Conservation (phyloP, 306 rosid genomes). For the Cucumis melo region DNA sequence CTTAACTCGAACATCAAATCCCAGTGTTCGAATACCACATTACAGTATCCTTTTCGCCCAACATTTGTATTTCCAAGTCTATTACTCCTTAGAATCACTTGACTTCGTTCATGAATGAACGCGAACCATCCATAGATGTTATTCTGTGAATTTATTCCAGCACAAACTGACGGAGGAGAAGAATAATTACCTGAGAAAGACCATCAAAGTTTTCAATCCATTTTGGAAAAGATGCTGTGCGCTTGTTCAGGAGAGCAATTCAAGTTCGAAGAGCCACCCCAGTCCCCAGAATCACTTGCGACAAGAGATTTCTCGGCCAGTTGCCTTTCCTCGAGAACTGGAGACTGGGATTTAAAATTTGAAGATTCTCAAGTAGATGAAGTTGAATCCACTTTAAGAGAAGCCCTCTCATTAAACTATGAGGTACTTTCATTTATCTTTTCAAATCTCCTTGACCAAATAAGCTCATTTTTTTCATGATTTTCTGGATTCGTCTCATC, state of each 20-base stretch:
- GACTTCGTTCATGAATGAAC: neutral
- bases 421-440: constrained; percentile 37
- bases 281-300: constrained; percentile 86
- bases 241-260: constrained; percentile 94
- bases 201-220: neutral
- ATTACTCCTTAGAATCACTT: neutral
- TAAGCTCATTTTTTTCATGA: neutral
- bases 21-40: neutral
- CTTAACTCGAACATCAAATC: neutral
- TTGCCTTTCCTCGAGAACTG: constrained; percentile 79
- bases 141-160: neutral
- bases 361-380: constrained; percentile 82
- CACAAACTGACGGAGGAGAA: neutral
- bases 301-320: constrained; percentile 94
- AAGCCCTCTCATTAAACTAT: constrained; percentile 82
- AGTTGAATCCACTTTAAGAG: constrained; percentile 81
- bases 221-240: constrained; percentile 66
- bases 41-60: neutral
- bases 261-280: constrained; percentile 89
- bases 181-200: constrained; percentile 14
- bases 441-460: neutral
- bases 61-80: neutral
- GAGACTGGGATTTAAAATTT: constrained; percentile 71
- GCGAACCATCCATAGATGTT: neutral
- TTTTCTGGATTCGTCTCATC: neutral